These are phyloP conservation scores for Barnettozyma vustinii DNA, from an alignment of 805 yeast species.

Conservation along the genomic window DNA sequence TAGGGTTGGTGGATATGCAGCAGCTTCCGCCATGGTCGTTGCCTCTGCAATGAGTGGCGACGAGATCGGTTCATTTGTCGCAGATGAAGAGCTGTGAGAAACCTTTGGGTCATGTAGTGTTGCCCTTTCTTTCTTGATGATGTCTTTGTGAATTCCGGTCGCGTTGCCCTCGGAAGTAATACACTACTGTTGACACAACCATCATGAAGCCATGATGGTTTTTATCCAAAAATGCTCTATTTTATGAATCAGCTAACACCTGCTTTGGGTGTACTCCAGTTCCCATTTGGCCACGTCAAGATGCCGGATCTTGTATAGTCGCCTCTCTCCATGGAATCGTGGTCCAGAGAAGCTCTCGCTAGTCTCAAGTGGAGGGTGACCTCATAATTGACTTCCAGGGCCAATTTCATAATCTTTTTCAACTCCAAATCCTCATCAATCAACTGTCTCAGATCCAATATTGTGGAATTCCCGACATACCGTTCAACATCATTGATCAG, in stretches of 20 bases:
- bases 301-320: constrained; percentile 65
- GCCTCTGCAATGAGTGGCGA: neutral
- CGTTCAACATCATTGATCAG: constrained; percentile 76
- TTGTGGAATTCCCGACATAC: constrained; percentile 49
- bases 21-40: constrained; percentile 70
- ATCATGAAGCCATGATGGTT: no score
- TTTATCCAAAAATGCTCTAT: no score
- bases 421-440: constrained; percentile 27
- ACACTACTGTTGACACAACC: no score
- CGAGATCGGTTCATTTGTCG: neutral
- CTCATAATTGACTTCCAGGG: constrained; percentile 24
- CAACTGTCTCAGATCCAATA: constrained; percentile 38
- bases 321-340: constrained; percentile 34
- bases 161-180: neutral
- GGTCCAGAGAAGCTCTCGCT: constrained; percentile 37
- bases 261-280: constrained; percentile 42
- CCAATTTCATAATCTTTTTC: constrained; percentile 26
- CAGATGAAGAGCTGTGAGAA: neutral
- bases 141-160: neutral
- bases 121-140: neutral
- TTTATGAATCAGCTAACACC: constrained; percentile 55
- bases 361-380: constrained; percentile 49
- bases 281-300: constrained; percentile 55
- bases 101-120: neutral
- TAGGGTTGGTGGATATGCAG: constrained; percentile 81